phyloP scores from a whole-genome alignment of 23 red algal species.

The Chondrus crispus region DNA sequence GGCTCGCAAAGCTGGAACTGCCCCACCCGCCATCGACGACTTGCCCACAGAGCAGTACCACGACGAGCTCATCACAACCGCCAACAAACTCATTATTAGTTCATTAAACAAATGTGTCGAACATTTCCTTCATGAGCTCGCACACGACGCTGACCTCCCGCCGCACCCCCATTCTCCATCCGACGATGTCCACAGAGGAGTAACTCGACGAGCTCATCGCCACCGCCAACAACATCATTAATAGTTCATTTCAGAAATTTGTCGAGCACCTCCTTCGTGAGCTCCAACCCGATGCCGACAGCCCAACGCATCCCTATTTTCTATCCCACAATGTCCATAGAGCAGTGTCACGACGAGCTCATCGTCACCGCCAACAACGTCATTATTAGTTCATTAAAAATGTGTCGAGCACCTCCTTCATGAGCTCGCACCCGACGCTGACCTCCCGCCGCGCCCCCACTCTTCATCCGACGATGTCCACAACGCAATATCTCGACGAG shows the following conservation, averaged over 20 bases:
- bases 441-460: no score
- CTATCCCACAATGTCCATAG: conserved; percentile 39
- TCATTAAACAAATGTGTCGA: no score
- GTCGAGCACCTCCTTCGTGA: neutral
- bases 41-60: no score
- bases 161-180: no score
- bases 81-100: no score
- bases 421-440: neutral
- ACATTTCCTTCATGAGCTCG: neutral
- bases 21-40: conserved; percentile 67
- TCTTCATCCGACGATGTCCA: conserved; percentile 29
- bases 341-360: conserved; percentile 85
- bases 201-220: conserved; percentile 80
- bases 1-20: conserved; percentile 77
- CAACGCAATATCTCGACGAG: conserved; percentile 79
- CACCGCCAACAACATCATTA: conserved; percentile 85
- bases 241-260: no score
- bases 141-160: neutral
- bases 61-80: no score
- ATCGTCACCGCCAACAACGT: conserved; percentile 76
- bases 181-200: conserved; percentile 48
- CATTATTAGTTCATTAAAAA: no score
- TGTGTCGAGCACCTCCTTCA: neutral
- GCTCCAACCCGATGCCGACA: neutral
- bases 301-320: no score